Evolutionary conservation across 1,284 basidiomycete species (phyloP).

Genomic region (Gomphus bonarii): DNA sequence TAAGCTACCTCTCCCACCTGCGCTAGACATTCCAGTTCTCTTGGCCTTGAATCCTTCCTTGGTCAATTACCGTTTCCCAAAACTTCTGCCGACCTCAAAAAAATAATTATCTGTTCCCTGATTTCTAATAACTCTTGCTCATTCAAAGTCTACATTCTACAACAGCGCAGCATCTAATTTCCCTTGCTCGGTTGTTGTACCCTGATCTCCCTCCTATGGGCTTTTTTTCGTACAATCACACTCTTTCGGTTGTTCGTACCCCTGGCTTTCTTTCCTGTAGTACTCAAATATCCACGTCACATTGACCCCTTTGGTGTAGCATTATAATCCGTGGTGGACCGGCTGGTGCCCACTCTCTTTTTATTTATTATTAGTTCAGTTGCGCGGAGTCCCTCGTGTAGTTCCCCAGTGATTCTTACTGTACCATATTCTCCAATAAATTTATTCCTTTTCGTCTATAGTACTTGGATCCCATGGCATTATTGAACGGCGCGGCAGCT

Average conservation of each 20-base stretch:
- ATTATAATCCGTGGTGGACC: slow-evolving; percentile 8
- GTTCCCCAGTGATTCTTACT: slow-evolving; percentile 1
- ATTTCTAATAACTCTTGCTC: slow-evolving; percentile 2
- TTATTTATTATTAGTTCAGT: slow-evolving; percentile 4
- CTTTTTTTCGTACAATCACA: background rate
- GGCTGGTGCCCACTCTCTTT: slow-evolving; percentile 4
- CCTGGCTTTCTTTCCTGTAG: background rate
- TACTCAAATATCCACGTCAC: background rate
- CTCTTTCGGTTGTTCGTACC: background rate
- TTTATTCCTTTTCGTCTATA: background rate
- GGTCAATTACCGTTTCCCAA: background rate
- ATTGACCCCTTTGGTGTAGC: slow-evolving; percentile 4
- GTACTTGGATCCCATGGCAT: background rate
- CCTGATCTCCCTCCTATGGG: background rate
- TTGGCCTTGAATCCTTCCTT: slow-evolving; percentile 26
- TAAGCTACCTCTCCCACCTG: slow-evolving; percentile 59
- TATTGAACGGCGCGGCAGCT: too few relatives aligned
- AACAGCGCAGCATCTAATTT: background rate
- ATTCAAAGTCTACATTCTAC: background rate
- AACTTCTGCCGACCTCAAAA: background rate
- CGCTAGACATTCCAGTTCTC: slow-evolving; percentile 68
- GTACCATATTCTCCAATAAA: background rate
- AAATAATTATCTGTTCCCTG: slow-evolving; percentile 3
- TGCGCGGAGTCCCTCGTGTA: background rate
- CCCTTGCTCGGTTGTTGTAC: background rate